These are phyloP conservation scores for Solanum clarkiae DNA, from an alignment of 257 asterid genomes.

Conservation along the genomic window DNA sequence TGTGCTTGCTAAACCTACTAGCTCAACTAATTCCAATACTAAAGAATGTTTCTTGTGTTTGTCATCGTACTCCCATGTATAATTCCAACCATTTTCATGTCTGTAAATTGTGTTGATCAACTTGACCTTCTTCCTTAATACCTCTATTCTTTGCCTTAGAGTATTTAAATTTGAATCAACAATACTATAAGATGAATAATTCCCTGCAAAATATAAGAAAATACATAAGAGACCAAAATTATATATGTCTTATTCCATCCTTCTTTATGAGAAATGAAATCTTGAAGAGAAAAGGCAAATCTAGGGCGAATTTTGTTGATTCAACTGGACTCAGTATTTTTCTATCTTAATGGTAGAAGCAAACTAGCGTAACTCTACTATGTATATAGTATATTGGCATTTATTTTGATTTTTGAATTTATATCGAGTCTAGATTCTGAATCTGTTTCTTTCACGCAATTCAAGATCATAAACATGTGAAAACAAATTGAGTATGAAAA, in stretches of 20 bases:
- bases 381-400: neutral
- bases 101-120: neutral
- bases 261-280: neutral
- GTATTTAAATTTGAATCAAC: constrained; percentile 32
- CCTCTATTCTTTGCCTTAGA: constrained; percentile 26
- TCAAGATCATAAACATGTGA: neutral
- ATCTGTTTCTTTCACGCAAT: no score
- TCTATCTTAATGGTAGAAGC: neutral
- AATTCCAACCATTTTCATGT: constrained; percentile 28
- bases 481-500: neutral
- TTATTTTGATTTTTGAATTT: neutral
- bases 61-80: constrained; percentile 19
- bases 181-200: constrained; percentile 6
- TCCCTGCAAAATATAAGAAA: constrained; percentile 9
- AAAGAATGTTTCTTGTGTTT: constrained; percentile 5
- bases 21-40: constrained; percentile 9
- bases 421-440: neutral
- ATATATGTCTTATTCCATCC: neutral
- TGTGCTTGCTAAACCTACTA: constrained; percentile 9
- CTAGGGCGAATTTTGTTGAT: neutral
- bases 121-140: constrained; percentile 23
- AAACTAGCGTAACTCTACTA: neutral
- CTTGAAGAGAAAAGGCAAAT: neutral
- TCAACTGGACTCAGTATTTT: neutral
- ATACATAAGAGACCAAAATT: neutral